These are phyloP conservation scores for Reticulascus tulasneorum DNA, from an alignment of 2,329 filamentous ascomycete genomes.

Conservation along the genomic window DNA sequence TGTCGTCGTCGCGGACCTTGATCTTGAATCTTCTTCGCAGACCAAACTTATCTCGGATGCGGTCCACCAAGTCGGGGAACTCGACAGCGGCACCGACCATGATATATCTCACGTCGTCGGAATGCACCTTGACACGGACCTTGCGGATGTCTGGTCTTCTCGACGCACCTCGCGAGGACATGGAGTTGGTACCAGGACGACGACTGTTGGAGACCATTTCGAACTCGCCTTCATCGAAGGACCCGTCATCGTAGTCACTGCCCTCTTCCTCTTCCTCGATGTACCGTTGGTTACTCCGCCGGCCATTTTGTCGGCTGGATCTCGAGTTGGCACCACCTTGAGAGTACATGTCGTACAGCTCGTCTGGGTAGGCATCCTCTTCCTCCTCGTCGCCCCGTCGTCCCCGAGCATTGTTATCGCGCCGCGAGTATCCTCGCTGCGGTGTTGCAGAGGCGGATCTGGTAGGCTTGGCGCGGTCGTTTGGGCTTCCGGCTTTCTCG, in stretches of 20 bases:
- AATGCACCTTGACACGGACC: slow-evolving; percentile 89
- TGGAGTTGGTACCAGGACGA: slow-evolving; percentile 39
- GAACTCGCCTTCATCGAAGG: slow-evolving; percentile 73
- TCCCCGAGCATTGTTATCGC: slow-evolving; percentile 13
- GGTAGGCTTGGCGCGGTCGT: slow-evolving; percentile 28
- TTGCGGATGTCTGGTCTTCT: slow-evolving; percentile 66
- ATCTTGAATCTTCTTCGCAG: slow-evolving; percentile 78
- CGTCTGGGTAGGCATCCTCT: slow-evolving; percentile 62
- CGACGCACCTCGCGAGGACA: slow-evolving; percentile 49
- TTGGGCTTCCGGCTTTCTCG: slow-evolving; percentile 46
- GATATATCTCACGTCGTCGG: slow-evolving; percentile 86
- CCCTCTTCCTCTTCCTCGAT: slow-evolving; percentile 76
- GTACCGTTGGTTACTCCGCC: slow-evolving; percentile 50
- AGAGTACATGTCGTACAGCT: slow-evolving; percentile 64
- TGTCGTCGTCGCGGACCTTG: slow-evolving; percentile 79
- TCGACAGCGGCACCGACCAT: slow-evolving; percentile 72
- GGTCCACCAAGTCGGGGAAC: slow-evolving; percentile 73
- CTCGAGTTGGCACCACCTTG: slow-evolving; percentile 35
- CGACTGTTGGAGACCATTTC: slow-evolving; percentile 66
- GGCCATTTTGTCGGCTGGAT: slow-evolving; percentile 34
- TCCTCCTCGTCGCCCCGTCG: slow-evolving; percentile 41
- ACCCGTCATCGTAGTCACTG: slow-evolving; percentile 67
- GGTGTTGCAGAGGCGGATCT: slow-evolving; percentile 44
- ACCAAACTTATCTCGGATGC: slow-evolving; percentile 83
- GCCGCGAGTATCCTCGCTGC: slow-evolving; percentile 24